These are phyloP conservation scores for Apiospora aurea DNA, from an alignment of 2,329 filamentous ascomycete species.

Conservation along the genomic window DNA sequence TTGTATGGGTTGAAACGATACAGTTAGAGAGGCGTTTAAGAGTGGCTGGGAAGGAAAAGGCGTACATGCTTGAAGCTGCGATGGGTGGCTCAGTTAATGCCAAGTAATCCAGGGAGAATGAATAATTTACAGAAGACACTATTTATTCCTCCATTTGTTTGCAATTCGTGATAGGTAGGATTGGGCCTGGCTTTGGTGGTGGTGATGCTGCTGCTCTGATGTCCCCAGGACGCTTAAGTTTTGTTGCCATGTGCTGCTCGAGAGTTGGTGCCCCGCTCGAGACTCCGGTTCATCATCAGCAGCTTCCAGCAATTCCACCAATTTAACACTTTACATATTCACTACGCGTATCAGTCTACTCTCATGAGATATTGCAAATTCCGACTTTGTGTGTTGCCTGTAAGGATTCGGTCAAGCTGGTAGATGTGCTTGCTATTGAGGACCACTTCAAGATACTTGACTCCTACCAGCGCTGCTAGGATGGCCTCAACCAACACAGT, in stretches of 20 bases:
- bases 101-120: background rate
- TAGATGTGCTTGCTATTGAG: constrained; percentile 8
- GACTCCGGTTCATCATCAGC: background rate
- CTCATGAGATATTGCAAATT: background rate
- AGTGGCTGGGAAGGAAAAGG: background rate
- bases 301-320: background rate
- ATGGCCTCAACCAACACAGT: constrained; percentile 33
- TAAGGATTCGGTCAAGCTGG: too few species aligned
- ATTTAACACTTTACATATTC: background rate
- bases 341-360: too few species aligned
- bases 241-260: background rate
- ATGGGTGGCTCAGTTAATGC: background rate
- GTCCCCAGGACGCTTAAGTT: background rate
- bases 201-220: background rate
- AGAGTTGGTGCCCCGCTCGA: background rate
- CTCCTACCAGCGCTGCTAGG: background rate
- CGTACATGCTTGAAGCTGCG: background rate
- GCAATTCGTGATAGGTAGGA: too few species aligned
- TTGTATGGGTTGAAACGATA: background rate
- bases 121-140: background rate
- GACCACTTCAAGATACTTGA: background rate
- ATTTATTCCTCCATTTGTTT: background rate
- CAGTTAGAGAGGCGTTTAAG: constrained; percentile 11
- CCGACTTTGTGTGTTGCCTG: too few species aligned
- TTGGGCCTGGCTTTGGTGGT: background rate